phyloP scores from a whole-genome alignment of 306 rosid species.

The Phaseolus lunatus region DNA sequence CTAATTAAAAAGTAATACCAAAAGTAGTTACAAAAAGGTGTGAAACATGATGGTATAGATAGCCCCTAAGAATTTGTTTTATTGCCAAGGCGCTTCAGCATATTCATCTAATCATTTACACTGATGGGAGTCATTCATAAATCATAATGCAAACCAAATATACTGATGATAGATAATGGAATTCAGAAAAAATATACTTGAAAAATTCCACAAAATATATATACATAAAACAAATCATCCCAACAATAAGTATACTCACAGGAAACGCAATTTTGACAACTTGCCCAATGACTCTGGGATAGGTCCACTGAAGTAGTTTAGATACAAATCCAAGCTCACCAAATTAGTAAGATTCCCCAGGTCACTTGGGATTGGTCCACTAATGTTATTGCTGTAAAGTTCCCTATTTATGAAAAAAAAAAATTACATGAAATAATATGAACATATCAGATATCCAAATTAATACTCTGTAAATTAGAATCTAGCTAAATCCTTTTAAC shows the following conservation, averaged over 20 bases:
- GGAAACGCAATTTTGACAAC: slow-evolving; percentile 90
- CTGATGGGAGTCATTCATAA: not conserved
- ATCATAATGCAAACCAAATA: not conserved
- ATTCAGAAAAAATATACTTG: not conserved
- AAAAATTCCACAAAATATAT: not conserved
- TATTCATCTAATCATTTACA: not conserved
- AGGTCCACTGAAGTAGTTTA: slow-evolving; percentile 81
- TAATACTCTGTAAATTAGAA: slow-evolving; percentile 21
- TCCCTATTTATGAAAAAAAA: slow-evolving; percentile 65
- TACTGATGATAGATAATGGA: not conserved
- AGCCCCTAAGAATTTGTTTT: not conserved
- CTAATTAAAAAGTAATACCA: too few species aligned
- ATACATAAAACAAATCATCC: slow-evolving; percentile 18
- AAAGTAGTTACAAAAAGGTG: too few species aligned
- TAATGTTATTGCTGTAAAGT: slow-evolving; percentile 96
- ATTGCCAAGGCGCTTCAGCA: not conserved
- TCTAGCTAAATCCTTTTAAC: not conserved
- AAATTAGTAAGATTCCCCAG: slow-evolving; percentile 95
- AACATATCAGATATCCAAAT: not conserved
- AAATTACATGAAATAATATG: not conserved
- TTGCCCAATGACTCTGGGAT: slow-evolving; percentile 94
- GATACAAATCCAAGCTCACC: slow-evolving; percentile 99
- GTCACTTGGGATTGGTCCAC: slow-evolving; percentile 90
- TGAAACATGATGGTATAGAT: too few species aligned
- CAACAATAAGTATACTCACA: slow-evolving; percentile 66